These are phyloP conservation scores for Dentipellis fragilis DNA, from an alignment of 768 basidiomycete genomes.

Conservation along the genomic window DNA sequence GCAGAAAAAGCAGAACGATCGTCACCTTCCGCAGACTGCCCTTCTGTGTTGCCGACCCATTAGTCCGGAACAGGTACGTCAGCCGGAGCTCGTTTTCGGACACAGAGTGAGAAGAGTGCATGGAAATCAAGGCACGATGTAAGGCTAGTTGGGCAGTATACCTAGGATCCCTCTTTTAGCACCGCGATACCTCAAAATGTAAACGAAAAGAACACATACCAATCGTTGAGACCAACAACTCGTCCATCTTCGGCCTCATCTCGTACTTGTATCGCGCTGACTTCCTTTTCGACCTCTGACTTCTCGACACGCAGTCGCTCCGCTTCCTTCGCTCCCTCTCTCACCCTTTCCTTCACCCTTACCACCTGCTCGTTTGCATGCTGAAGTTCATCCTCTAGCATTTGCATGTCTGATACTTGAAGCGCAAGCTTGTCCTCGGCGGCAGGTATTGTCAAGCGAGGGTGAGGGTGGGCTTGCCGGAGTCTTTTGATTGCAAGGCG, in stretches of 20 bases:
- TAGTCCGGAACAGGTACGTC: slow-evolving; percentile 41
- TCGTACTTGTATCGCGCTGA: slow-evolving; percentile 35
- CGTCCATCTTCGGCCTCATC: slow-evolving; percentile 50
- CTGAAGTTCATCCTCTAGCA: slow-evolving; percentile 57
- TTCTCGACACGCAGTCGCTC: slow-evolving; percentile 50
- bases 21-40: slow-evolving; percentile 27
- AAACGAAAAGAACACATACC: slow-evolving; percentile 33
- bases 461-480: slow-evolving; percentile 69
- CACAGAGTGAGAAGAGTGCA: slow-evolving; percentile 46
- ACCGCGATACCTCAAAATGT: background rate
- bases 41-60: slow-evolving; percentile 9
- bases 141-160: slow-evolving; percentile 57
- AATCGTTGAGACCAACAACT: slow-evolving; percentile 56
- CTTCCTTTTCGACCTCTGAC: slow-evolving; percentile 62
- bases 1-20: slow-evolving; percentile 55
- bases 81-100: slow-evolving; percentile 75
- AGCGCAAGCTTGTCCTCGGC: slow-evolving; percentile 66
- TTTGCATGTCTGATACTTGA: slow-evolving; percentile 75
- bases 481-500: slow-evolving; percentile 72
- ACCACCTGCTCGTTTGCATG: slow-evolving; percentile 39
- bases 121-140: slow-evolving; percentile 51
- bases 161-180: slow-evolving; percentile 29
- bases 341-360: slow-evolving; percentile 51
- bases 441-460: slow-evolving; percentile 66
- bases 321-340: slow-evolving; percentile 40